Evolutionary conservation across 176 grass and related monocot genomes (phyloP).

Genomic region (Oryza meyeriana): DNA sequence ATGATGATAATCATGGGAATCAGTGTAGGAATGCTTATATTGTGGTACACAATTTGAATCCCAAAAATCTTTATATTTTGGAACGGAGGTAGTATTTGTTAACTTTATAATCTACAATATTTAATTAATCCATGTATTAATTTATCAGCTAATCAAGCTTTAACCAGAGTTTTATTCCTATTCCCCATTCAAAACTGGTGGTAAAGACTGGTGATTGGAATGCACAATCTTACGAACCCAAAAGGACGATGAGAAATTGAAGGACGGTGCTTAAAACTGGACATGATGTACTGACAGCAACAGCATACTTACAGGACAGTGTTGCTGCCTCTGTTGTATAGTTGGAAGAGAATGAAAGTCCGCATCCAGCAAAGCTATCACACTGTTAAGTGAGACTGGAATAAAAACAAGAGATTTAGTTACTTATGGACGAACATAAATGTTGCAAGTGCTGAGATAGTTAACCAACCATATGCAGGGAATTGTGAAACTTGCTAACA

Average conservation of each 20-base stretch:
- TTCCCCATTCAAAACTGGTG: neutral
- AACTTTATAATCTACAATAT: no score
- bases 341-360: slow-evolving; percentile 94
- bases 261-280: neutral
- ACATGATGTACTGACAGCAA: slow-evolving; percentile 8
- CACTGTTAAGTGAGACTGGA: slow-evolving; percentile 94
- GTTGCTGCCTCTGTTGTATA: slow-evolving; percentile 90
- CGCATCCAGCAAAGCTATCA: slow-evolving; percentile 91
- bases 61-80: no score
- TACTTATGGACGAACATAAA: slow-evolving; percentile 13
- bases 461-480: neutral
- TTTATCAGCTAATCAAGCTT: no score
- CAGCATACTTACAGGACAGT: slow-evolving; percentile 79
- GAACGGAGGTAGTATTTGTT: no score
- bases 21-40: no score
- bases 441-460: slow-evolving; percentile 5
- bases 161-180: neutral
- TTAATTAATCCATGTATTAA: no score
- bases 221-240: neutral
- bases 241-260: slow-evolving; percentile 6
- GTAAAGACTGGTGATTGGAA: slow-evolving; percentile 8
- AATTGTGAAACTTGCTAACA: slow-evolving; percentile 18
- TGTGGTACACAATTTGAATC: no score
- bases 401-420: slow-evolving; percentile 26
- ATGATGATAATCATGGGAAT: no score